These are phyloP conservation scores for Eimeria acervulina DNA, from an alignment of 169 alveolate species.

Conservation along the genomic window DNA sequence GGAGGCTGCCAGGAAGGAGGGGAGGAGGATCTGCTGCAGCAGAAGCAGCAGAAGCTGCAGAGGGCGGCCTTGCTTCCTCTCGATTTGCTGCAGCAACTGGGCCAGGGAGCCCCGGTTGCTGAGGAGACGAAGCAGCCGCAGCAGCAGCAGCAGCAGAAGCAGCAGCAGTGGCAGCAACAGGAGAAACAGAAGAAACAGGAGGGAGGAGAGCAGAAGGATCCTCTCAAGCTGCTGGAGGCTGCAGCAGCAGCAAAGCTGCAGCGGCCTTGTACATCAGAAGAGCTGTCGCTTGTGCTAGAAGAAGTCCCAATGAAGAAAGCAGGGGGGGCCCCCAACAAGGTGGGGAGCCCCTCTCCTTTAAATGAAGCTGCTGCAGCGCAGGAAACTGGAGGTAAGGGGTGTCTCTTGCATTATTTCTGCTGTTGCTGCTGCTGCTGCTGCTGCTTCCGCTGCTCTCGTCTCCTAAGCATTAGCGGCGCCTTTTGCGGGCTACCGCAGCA, in stretches of 20 bases:
- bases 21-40: background rate
- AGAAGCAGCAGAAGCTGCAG: background rate
- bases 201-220: background rate
- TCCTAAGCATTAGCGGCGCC: no score
- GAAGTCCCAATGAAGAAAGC: background rate
- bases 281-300: background rate
- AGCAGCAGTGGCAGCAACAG: background rate
- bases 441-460: background rate
- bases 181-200: background rate
- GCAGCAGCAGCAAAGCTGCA: conserved; percentile 47
- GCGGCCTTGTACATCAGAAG: conserved; percentile 5
- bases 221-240: background rate
- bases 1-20: background rate
- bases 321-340: background rate
- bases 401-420: background rate
- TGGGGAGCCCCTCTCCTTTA: background rate
- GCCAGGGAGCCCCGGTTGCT: background rate
- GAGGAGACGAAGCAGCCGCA: conserved; percentile 42
- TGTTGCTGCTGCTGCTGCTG: conserved; percentile 7
- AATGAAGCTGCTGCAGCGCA: background rate
- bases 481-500: background rate
- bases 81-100: conserved; percentile 50
- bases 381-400: background rate
- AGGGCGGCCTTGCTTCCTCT: background rate
- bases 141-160: conserved; percentile 7